These are phyloP conservation scores for Scytalidium sp. DNA, from an alignment of 2,329 filamentous ascomycete genomes.

Conservation along the genomic window DNA sequence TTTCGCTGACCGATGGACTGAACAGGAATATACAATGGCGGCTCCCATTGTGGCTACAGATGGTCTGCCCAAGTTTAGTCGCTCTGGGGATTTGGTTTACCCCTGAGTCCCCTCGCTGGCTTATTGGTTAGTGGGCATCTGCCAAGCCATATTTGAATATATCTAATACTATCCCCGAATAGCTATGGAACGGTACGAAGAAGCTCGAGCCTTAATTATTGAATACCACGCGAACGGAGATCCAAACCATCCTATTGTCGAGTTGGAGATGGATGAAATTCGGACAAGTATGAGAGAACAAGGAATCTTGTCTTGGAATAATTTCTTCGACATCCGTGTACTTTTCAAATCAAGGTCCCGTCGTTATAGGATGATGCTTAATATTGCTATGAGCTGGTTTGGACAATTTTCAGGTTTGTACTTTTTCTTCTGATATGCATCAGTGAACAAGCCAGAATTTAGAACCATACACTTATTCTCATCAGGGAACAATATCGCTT, in stretches of 20 bases:
- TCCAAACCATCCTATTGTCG: slow-evolving; percentile 39
- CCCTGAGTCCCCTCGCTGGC: slow-evolving; percentile 53
- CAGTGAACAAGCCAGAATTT: too few relatives aligned
- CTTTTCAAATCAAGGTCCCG: slow-evolving; percentile 35
- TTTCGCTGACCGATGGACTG: neutral
- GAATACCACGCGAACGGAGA: slow-evolving; percentile 51
- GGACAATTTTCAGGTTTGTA: slow-evolving; percentile 27
- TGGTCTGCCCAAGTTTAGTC: slow-evolving; percentile 28
- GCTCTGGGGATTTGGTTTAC: slow-evolving; percentile 34
- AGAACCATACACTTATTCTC: neutral
- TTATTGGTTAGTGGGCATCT: slow-evolving; percentile 34
- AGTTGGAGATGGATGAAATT: slow-evolving; percentile 45
- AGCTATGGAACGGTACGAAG: slow-evolving; percentile 41
- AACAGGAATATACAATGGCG: slow-evolving; percentile 37
- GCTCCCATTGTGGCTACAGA: slow-evolving; percentile 44
- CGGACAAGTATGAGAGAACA: slow-evolving; percentile 36
- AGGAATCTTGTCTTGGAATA: slow-evolving; percentile 38
- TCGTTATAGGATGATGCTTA: slow-evolving; percentile 29
- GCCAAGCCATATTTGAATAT: neutral
- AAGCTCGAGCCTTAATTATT: slow-evolving; percentile 46
- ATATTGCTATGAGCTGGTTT: slow-evolving; percentile 33
- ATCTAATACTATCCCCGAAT: slow-evolving; percentile 1
- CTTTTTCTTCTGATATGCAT: neutral
- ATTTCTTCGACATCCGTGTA: slow-evolving; percentile 47
- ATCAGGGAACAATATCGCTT: slow-evolving; percentile 10